Base-by-base conservation (phyloP, 768 basidiomycete species). In the Hericium erinaceus region DNA sequence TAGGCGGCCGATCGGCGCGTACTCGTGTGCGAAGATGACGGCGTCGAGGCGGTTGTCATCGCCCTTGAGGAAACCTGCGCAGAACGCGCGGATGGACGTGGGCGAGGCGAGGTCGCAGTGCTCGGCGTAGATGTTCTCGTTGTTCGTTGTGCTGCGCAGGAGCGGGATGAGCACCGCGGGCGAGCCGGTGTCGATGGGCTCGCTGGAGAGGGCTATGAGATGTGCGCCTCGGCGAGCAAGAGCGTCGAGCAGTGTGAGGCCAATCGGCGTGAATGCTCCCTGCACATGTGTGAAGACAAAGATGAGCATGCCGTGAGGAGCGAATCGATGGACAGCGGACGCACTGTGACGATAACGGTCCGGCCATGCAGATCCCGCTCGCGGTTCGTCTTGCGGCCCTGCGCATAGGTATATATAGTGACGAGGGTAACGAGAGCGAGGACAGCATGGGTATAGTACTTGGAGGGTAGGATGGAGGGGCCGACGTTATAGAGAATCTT, bases 121-220 rank as follows among this genome's bases (percentile, higher is more conserved):
- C 58, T 94, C 92, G 12, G 87, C 89, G 66, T 74, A 93, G 55
- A 95, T 82, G 55, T 85, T 73, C 61, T 89, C 82, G 70, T 94
- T 94, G 48, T 78, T 78, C 16, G 84, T 84, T 2, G 83, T 79
- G 0, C 77, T 75, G 48, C 89, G 84, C 26, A 94, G 69, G 55
- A 91, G 77, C 9, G 80, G 73, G 58, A 92, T 70, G 48, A 92
- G 74, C 48, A 85, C 75, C n/a, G 78, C 71, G 2, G 84, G 77
- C 24, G 78, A 68, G 8, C 74, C 69, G 10, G 81, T 76, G 13
- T 80, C 77, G 20, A 87, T 73, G 1, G 84, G 77, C 46, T 82
- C 75, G 0, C 80, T 76, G 0, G 86, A 79, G 20, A 93, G 80
- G 0, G 86, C 85, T 48, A 94, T 87, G 58, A 93, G 71, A 61